These are phyloP conservation scores for Plasmodium yoelii DNA, from an alignment of 169 alveolate genomes.

Conservation along the genomic window DNA sequence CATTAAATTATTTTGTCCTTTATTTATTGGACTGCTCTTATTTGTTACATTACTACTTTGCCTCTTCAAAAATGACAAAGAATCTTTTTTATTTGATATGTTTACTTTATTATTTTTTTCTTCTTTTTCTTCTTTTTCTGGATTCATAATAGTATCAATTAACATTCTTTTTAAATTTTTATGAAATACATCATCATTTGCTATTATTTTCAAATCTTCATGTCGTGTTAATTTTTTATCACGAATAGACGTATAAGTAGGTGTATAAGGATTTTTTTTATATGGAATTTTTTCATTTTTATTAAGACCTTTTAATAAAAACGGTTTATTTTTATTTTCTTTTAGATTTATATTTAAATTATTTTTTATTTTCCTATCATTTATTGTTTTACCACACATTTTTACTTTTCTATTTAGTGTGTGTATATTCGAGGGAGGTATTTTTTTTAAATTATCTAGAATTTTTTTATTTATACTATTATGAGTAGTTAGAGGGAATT, in stretches of 20 bases:
- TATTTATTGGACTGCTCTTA: neutral
- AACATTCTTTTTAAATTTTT: slow-evolving; percentile 38
- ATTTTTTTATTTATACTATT: slow-evolving; percentile 5
- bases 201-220: neutral
- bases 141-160: slow-evolving; percentile 62
- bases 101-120: neutral
- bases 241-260: slow-evolving; percentile 13
- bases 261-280: neutral
- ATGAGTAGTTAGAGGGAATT: slow-evolving; percentile 14
- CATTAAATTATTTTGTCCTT: neutral
- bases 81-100: neutral
- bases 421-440: neutral
- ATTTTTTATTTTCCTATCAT: neutral
- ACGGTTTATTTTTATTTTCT: neutral
- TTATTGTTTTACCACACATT: neutral
- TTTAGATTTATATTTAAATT: no score
- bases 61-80: neutral
- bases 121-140: slow-evolving; percentile 9
- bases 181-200: slow-evolving; percentile 41
- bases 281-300: slow-evolving; percentile 32
- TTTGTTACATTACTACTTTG: neutral
- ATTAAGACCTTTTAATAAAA: slow-evolving; percentile 5
- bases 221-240: neutral
- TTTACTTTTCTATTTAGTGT: slow-evolving; percentile 2
- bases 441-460: neutral